Percentiles rank a stretch among this genome's conserved stretches.
Conservation (phyloP, 495 filamentous ascomycete species). For the Pseudomonodictys pantanalensis region DNA sequence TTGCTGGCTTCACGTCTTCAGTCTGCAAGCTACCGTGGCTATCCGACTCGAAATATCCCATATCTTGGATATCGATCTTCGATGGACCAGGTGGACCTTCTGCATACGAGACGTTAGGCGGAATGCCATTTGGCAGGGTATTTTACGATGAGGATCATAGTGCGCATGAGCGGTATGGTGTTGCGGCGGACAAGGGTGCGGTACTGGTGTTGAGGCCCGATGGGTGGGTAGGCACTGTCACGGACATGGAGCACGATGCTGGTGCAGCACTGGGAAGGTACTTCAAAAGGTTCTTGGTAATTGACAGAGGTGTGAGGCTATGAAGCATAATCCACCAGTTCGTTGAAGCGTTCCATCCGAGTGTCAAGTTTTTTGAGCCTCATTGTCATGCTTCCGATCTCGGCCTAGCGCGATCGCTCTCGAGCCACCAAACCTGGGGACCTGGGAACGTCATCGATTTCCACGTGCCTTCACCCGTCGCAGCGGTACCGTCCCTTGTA, state of each 20-base stretch:
- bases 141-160: conserved; percentile 41
- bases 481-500: background rate
- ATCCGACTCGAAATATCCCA: conserved; percentile 4
- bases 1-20: conserved; percentile 15
- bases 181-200: conserved; percentile 37
- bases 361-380: no score
- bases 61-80: conserved; percentile 42
- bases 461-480: background rate
- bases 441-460: background rate
- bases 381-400: no score
- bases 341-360: no score
- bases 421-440: no score
- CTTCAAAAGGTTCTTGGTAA: conserved; percentile 34
- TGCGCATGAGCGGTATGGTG: conserved; percentile 43
- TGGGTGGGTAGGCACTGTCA: conserved; percentile 46
- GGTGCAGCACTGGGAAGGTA: conserved; percentile 39
- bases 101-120: conserved; percentile 43
- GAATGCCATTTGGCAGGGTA: conserved; percentile 39
- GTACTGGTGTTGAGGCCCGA: conserved; percentile 47
- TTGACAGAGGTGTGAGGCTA: conserved; percentile 1
- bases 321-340: background rate
- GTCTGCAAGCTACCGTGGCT: background rate
- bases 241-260: conserved; percentile 18
- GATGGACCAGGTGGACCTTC: conserved; percentile 37
- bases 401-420: background rate